Base-by-base conservation (phyloP, 805 yeast genomes). In the Dipodascus geniculatus region DNA sequence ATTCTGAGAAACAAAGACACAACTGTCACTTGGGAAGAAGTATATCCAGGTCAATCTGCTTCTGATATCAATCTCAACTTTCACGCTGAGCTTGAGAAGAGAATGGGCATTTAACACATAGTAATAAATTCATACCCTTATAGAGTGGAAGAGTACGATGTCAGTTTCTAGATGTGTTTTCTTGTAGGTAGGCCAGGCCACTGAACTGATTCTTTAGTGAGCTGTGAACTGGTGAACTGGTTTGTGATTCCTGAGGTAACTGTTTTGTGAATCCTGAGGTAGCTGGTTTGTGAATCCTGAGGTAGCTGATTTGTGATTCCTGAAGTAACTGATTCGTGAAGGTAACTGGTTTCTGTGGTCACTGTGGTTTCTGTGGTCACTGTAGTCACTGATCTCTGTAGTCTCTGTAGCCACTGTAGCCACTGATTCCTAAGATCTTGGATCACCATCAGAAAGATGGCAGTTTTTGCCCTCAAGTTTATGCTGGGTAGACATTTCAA, bases 1-100 rank as follows among this genome's bases (percentile, higher is more conserved):
- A 85, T 93, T 52, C 74, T 93, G 55, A 66, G 80, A 64, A 87
- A 87, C 71, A 83, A 79, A 63, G 98, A 93, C 55, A 69, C 82
- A 20, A 68, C 80, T 16, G 71, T 91, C 47, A 96, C 87, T 62
- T 91, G 98, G 97, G 98, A 93, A 63, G 98, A 93, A 63, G 77
- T 91, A 20, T 90, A 90, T 67, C 74, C 74, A 23, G 66, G 62
- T 53, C 68, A 63, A 31, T 48, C 52, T 20, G 22, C 49, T 9
- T 28, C 42, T 44, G 31, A 62, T 17, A 65, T 65, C 11, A 63
- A 59, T 31, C 44, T 38, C 19, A 87, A 82, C 62, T 78, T 88
- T 72, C 96, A 87, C 66, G 64, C 81, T 16, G 88, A 83, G 61
- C 75, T 88, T 75, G 93, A 85, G 68, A 77, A 71, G 64, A 76